Evolutionary conservation across 2,329 filamentous ascomycete genomes (phyloP).

Genomic region (Fusarium napiforme): DNA sequence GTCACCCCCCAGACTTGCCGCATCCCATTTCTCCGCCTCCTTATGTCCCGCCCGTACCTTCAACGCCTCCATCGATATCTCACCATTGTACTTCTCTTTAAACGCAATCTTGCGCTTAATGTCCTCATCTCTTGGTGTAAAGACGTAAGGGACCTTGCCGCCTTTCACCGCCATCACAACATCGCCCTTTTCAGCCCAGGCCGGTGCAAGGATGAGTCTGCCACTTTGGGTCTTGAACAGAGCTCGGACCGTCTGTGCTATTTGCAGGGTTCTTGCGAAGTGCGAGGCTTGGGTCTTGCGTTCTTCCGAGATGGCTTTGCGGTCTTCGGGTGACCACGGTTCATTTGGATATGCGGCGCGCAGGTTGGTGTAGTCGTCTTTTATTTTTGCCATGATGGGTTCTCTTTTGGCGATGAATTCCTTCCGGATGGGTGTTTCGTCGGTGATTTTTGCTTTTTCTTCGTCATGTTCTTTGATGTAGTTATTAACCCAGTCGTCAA

Average conservation of each 20-base stretch:
- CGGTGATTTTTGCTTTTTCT: background rate
- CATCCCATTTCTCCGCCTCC: background rate
- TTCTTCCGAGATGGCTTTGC: background rate
- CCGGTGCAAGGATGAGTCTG: background rate
- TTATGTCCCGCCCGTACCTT: background rate
- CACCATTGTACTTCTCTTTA: background rate
- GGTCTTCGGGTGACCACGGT: background rate
- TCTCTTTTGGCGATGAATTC: background rate
- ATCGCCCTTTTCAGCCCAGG: background rate
- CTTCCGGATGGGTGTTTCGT: background rate
- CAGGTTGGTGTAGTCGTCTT: background rate
- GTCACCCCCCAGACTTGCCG: background rate
- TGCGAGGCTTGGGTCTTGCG: background rate
- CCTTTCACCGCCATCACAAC: constrained; percentile 1
- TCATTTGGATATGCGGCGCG: background rate
- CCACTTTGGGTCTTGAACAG: background rate
- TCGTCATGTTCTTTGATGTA: background rate
- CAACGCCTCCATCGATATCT: background rate
- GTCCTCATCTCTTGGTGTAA: background rate
- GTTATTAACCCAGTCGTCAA: background rate
- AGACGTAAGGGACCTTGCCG: background rate
- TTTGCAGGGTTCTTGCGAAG: background rate
- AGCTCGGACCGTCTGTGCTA: background rate
- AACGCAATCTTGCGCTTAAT: background rate
- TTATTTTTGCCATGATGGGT: background rate